Evolutionary conservation across 2,329 filamentous ascomycete species (phyloP), one percentile per base, ranked within the genome.

Genomic region (Colletotrichum lini): DNA sequence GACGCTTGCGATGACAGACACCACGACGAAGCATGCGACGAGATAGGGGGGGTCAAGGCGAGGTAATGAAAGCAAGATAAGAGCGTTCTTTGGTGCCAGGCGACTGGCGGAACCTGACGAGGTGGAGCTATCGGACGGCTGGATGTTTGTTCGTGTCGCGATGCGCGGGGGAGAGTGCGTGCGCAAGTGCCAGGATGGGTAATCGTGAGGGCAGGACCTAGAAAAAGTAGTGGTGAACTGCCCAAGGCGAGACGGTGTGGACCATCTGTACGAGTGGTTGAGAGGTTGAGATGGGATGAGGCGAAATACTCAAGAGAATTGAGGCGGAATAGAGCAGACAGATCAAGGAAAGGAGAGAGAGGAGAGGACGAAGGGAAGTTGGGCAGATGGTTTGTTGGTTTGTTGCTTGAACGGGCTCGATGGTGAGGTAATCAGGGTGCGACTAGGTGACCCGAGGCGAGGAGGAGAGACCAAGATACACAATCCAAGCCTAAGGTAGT

Each of bases 161-260:
- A 59, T 58, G 62, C 42, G 62, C 62, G 50, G 53, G 50, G 38
- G 50, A 49, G 50, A 23, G 53, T 65, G 62, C 53, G 52, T 58
- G 63, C 56, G 63, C 54, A 47, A 30, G 42, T 45, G 49, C 26
- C 21, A 30, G 50, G n/a, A 21, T 49, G 40, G 8, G 40, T 52
- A 42, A 13, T 12, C 42, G 38, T 10, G 16, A 42, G 21, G 35
- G 35, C 18, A 16, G n/a, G 30, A 61, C 45, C 45, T 62, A 30
- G 45, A 61, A 61, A 50, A 50, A 3, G 18, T n/a, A 50, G 59
- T 40, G 30, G 45, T 49, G n/a, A 61, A 40, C 26, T 47, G 44
- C 44, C n/a, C n/a, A 26, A 23, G 35, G 5, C 6, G 9, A 26
- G 45, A 30, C 30, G 45, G 26, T 23, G 45, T 57, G 38, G 54